Conservation (phyloP, 495 filamentous ascomycete species). For the Niebla homalea region DNA sequence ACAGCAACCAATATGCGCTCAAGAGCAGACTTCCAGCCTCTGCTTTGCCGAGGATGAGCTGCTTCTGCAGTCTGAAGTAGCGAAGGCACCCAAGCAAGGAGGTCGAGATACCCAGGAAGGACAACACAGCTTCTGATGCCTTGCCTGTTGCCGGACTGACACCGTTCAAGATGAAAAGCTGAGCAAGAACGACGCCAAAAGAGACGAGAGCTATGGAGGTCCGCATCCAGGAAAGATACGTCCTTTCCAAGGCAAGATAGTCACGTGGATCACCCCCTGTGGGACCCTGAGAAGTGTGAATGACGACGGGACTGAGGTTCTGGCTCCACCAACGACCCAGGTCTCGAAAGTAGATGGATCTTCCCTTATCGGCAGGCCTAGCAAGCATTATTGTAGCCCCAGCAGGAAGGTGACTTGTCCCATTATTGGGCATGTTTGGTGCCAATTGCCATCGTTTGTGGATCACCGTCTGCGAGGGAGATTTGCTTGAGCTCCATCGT, state of each 20-base stretch:
- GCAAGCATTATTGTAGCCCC: no score
- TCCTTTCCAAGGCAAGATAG: conserved; percentile 17
- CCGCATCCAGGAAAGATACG: conserved; percentile 12
- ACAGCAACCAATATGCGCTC: not conserved
- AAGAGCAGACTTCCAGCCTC: not conserved
- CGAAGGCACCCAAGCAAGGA: conserved; percentile 9
- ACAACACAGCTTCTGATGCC: conserved; percentile 2
- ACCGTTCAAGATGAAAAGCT: conserved; percentile 10
- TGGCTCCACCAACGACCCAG: conserved; percentile 10
- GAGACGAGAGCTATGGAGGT: conserved; percentile 9
- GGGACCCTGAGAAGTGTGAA: not conserved
- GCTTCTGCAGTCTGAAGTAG: conserved; percentile 12
- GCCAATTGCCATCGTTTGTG: no score
- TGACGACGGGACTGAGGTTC: conserved; percentile 7
- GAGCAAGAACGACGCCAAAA: conserved; percentile 10
- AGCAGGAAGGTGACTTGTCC: no score
- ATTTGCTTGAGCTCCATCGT: no score
- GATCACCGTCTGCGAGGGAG: no score
- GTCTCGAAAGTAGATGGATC: not conserved
- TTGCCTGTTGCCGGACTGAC: conserved; percentile 2
- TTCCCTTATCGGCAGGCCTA: no score
- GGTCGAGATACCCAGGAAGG: conserved; percentile 4
- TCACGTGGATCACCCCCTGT: conserved; percentile 10
- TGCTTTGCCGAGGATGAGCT: conserved; percentile 1
- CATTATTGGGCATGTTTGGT: no score